These are phyloP conservation scores for Rhizopogon sp. DNA, from an alignment of 768 basidiomycete species.

Conservation along the genomic window DNA sequence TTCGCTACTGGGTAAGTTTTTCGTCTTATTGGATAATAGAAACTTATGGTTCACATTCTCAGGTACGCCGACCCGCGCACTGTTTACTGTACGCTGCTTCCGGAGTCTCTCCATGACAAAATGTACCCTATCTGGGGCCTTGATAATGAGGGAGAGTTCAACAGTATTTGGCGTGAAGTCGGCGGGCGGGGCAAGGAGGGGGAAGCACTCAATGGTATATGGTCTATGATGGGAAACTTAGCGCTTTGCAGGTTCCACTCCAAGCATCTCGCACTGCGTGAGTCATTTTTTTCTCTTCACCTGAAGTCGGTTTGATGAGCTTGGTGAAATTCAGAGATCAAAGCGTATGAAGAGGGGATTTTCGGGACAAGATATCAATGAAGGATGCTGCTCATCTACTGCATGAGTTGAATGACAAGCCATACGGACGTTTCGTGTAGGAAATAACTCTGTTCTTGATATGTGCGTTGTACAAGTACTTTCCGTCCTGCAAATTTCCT, in stretches of 20 bases:
- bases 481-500: too few relatives aligned
- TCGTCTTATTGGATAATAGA: neutral
- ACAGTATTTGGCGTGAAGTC: slow-evolving; percentile 37
- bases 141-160: slow-evolving; percentile 27
- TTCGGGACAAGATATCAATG: slow-evolving; percentile 25
- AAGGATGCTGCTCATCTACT: neutral
- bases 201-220: slow-evolving; percentile 29
- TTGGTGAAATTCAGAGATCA: slow-evolving; percentile 49
- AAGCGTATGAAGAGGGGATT: slow-evolving; percentile 54
- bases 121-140: slow-evolving; percentile 25
- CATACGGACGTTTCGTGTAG: too few relatives aligned
- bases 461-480: too few relatives aligned
- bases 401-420: too few relatives aligned
- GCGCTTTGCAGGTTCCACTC: slow-evolving; percentile 63
- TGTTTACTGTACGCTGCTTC: slow-evolving; percentile 13
- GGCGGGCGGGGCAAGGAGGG: slow-evolving; percentile 30
- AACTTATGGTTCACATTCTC: neutral
- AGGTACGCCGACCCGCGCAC: slow-evolving; percentile 18
- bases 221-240: slow-evolving; percentile 62
- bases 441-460: too few relatives aligned
- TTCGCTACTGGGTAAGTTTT: slow-evolving; percentile 44
- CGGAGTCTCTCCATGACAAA: slow-evolving; percentile 10
- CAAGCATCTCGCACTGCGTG: slow-evolving; percentile 60
- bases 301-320: neutral
- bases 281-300: slow-evolving; percentile 20